These are phyloP conservation scores for Sonneratia alba DNA, from an alignment of 345 rosid species.

Conservation along the genomic window DNA sequence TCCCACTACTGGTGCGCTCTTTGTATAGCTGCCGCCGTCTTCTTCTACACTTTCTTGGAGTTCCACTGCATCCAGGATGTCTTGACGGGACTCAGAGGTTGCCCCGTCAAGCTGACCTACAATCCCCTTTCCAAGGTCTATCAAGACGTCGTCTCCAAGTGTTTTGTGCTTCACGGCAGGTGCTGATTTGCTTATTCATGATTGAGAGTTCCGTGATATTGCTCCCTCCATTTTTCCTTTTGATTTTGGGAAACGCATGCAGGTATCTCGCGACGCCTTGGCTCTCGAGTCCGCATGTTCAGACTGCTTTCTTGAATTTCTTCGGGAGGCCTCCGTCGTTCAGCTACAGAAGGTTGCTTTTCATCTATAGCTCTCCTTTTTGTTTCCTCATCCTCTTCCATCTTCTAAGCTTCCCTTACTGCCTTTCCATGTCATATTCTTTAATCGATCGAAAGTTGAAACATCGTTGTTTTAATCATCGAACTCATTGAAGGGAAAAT, in stretches of 20 bases:
- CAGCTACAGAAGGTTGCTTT: constrained; percentile 44
- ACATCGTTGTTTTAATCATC: too few relatives aligned
- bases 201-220: too few relatives aligned
- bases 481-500: not conserved
- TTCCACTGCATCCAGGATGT: constrained; percentile 52
- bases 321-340: constrained; percentile 60
- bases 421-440: not conserved
- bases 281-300: constrained; percentile 79
- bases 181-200: constrained; percentile 3
- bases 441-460: not conserved
- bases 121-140: constrained; percentile 39
- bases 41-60: constrained; percentile 53
- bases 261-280: constrained; percentile 66
- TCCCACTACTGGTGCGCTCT: constrained; percentile 36
- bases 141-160: constrained; percentile 44
- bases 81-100: constrained; percentile 28
- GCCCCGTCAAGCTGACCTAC: constrained; percentile 31
- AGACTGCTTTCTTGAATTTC: constrained; percentile 49
- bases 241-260: not conserved
- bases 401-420: not conserved
- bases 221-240: not conserved
- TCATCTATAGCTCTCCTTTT: not conserved
- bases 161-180: constrained; percentile 59
- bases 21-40: constrained; percentile 12
- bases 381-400: not conserved